Percentiles rank a stretch among this genome's conserved stretches.
Conservation (phyloP, 208 protist species). For the Naegleria gruberi region DNA sequence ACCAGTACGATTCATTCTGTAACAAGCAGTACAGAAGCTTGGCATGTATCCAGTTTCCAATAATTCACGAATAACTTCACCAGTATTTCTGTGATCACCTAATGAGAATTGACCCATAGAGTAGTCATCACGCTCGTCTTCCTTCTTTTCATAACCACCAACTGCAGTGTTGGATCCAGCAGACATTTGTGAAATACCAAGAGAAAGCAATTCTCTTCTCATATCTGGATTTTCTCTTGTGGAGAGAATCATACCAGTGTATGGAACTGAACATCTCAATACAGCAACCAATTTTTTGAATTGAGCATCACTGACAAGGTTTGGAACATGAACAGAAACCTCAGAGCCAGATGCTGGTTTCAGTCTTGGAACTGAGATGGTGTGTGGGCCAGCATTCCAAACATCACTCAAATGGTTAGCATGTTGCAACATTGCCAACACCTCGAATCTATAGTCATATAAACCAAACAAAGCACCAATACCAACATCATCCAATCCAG, state of each 20-base stretch:
- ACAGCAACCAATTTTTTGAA: constrained; percentile 52
- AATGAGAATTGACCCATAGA: constrained; percentile 39
- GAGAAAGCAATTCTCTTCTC: constrained; percentile 35
- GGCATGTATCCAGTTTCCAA: neutral
- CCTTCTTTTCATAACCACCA: constrained; percentile 40
- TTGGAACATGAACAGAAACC: constrained; percentile 28
- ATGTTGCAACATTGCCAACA: constrained; percentile 43
- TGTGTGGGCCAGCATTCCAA: constrained; percentile 46
- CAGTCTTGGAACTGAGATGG: constrained; percentile 46
- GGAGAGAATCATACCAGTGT: constrained; percentile 52
- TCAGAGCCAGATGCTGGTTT: constrained; percentile 38
- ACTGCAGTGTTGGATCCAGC: constrained; percentile 45
- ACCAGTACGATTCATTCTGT: neutral
- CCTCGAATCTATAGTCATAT: constrained; percentile 45
- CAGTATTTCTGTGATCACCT: constrained; percentile 32
- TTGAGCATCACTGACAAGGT: constrained; percentile 41
- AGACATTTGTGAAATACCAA: constrained; percentile 47
- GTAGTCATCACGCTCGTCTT: constrained; percentile 10
- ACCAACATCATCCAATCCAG: constrained; percentile 46
- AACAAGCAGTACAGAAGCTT: neutral
- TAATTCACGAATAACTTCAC: constrained; percentile 36
- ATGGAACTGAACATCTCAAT: constrained; percentile 41
- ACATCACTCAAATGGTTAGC: constrained; percentile 42
- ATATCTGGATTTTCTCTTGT: constrained; percentile 42
- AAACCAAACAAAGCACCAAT: constrained; percentile 47